These are phyloP conservation scores for Didymella keratinophila DNA, from an alignment of 2,329 filamentous ascomycete species.

Conservation along the genomic window DNA sequence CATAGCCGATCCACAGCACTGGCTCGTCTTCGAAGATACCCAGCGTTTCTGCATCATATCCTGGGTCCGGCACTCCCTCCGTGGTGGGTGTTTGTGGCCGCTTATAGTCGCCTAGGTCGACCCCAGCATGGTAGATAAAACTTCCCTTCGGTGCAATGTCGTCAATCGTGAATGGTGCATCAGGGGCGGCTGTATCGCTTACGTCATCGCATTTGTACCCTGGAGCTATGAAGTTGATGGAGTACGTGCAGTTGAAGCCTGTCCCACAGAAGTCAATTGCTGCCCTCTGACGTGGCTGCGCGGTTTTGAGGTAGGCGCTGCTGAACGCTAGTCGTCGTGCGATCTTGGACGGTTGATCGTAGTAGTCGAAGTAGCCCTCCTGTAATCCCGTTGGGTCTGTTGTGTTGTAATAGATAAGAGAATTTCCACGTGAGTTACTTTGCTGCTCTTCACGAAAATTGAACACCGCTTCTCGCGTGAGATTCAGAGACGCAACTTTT, in stretches of 20 bases:
- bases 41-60: conserved; percentile 35
- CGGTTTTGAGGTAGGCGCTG: conserved; percentile 44
- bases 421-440: conserved; percentile 30
- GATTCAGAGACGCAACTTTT: conserved; percentile 42
- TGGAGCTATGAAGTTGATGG: conserved; percentile 45
- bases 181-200: conserved; percentile 18
- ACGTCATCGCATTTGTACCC: conserved; percentile 50
- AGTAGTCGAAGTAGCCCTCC: conserved; percentile 47
- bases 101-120: conserved; percentile 44
- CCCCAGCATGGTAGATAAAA: conserved; percentile 41
- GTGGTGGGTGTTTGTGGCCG: conserved; percentile 38
- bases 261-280: conserved; percentile 40
- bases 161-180: conserved; percentile 41
- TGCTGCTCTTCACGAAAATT: conserved; percentile 41
- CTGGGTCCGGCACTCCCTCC: conserved; percentile 36
- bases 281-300: conserved; percentile 37
- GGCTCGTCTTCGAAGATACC: conserved; percentile 48
- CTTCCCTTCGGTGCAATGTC: conserved; percentile 44
- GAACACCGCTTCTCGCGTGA: conserved; percentile 40
- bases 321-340: conserved; percentile 42
- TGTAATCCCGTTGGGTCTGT: conserved; percentile 37
- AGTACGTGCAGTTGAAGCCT: conserved; percentile 50
- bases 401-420: conserved; percentile 47
- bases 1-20: conserved; percentile 48
- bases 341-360: conserved; percentile 49